A percentile compares a stretch with the other conserved stretches of the same genome.
These are phyloP conservation scores for Backusella parvicylindrica DNA, from an alignment of 192 early-diverging fungal genomes.

Conservation along the genomic window DNA sequence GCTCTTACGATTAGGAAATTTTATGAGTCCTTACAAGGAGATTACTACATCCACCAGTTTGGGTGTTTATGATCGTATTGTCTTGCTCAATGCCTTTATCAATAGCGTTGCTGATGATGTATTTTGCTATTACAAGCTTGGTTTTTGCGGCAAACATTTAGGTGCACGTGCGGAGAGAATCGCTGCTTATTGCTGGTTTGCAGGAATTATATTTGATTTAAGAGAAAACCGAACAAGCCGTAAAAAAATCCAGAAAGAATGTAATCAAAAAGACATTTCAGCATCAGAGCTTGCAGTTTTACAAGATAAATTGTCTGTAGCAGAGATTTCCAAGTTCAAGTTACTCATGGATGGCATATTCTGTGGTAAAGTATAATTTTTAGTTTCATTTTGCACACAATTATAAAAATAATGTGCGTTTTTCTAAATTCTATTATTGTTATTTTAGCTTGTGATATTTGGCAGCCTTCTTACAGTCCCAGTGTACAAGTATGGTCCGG, in stretches of 20 bases:
- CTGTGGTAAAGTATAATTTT: conserved; percentile 53
- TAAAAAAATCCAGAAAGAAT: conserved; percentile 23
- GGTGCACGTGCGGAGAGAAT: conserved; percentile 53
- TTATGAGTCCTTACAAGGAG: conserved; percentile 60
- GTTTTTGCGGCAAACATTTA: conserved; percentile 49
- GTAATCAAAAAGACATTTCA: neutral
- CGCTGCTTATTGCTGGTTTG: conserved; percentile 69
- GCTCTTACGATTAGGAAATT: conserved; percentile 68
- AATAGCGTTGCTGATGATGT: conserved; percentile 78
- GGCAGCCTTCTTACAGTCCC: conserved; percentile 44
- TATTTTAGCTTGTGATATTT: conserved; percentile 50
- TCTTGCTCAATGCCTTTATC: conserved; percentile 16
- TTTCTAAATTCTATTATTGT: conserved; percentile 10
- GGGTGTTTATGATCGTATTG: neutral
- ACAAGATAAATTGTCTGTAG: conserved; percentile 17
- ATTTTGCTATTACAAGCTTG: conserved; percentile 68
- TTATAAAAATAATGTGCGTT: neutral
- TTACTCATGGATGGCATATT: conserved; percentile 68
- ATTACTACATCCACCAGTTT: conserved; percentile 19
- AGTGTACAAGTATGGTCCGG: conserved; percentile 51
- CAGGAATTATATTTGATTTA: conserved; percentile 65
- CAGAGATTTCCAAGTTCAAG: conserved; percentile 58
- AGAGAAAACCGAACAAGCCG: conserved; percentile 42
- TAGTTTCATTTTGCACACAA: conserved; percentile 22
- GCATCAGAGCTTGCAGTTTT: conserved; percentile 7